phyloP scores from a whole-genome alignment of 2,329 filamentous ascomycete genomes.

The Exserohilum rostratum region DNA sequence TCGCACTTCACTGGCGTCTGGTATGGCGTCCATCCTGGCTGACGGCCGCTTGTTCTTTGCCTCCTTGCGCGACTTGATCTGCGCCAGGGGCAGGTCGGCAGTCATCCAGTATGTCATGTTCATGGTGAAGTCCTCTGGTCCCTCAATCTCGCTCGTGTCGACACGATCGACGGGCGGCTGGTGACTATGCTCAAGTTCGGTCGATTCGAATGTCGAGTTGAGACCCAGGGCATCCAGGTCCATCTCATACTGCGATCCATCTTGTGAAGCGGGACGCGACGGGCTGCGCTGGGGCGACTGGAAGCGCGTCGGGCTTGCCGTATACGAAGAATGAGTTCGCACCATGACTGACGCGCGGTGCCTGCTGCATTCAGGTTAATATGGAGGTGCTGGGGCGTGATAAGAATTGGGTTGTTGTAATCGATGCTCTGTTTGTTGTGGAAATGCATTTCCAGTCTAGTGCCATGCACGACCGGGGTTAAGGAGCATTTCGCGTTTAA shows the following conservation, averaged over 20 bases:
- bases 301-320: conserved; percentile 41
- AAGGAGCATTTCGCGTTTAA: not conserved
- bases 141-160: conserved; percentile 49
- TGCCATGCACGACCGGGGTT: conserved; percentile 12
- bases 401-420: conserved; percentile 25
- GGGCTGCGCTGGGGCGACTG: conserved; percentile 39
- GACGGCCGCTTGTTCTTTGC: conserved; percentile 24
- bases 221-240: conserved; percentile 47
- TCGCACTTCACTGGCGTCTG: conserved; percentile 16
- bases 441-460: conserved; percentile 20
- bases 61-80: conserved; percentile 44
- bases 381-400: conserved; percentile 7
- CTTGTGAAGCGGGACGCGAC: conserved; percentile 35
- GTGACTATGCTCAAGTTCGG: conserved; percentile 35
- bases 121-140: conserved; percentile 51
- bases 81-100: conserved; percentile 36
- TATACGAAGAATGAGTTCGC: conserved; percentile 44
- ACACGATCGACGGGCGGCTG: conserved; percentile 45
- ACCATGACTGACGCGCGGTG: conserved; percentile 31
- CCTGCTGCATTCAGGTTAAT: not conserved
- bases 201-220: conserved; percentile 44
- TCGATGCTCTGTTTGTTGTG: conserved; percentile 29
- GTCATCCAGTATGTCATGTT: conserved; percentile 54
- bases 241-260: conserved; percentile 48
- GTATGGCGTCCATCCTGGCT: conserved; percentile 25